These are phyloP conservation scores for Russula lepida DNA, from an alignment of 768 basidiomycete genomes.

Conservation along the genomic window DNA sequence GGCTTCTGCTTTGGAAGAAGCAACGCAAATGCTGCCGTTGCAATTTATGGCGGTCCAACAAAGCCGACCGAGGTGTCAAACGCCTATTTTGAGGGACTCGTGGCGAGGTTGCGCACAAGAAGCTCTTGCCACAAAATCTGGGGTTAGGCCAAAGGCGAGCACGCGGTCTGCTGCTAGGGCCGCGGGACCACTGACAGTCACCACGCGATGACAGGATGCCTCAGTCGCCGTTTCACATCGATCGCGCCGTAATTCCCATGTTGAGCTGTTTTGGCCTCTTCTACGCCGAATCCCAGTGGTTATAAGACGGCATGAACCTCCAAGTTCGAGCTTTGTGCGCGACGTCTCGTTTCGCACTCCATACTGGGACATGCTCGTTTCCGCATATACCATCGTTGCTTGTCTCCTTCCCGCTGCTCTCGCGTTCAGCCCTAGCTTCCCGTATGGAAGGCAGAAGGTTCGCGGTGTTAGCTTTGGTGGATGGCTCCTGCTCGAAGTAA, in stretches of 20 bases:
- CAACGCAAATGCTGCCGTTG: background rate
- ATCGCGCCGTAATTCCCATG: background rate
- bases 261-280: background rate
- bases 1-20: background rate
- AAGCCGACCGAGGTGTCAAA: background rate
- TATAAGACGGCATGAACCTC: background rate
- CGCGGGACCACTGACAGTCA: no score
- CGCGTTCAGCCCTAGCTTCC: conserved; percentile 46
- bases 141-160: no score
- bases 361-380: background rate
- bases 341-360: background rate
- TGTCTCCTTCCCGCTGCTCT: background rate
- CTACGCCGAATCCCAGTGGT: background rate
- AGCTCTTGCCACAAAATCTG: background rate
- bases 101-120: background rate
- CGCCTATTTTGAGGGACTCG: background rate
- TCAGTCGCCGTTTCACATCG: no score
- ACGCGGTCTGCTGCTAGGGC: no score
- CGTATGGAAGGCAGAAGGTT: conserved; percentile 66
- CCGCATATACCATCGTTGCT: background rate
- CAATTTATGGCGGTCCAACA: background rate
- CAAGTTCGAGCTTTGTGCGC: background rate
- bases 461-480: conserved; percentile 79
- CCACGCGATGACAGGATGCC: no score
- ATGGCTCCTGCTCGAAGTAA: conserved; percentile 47